A percentile compares a stretch with the other conserved stretches of the same genome.
These are phyloP conservation scores for Fusarium sp. DNA, from an alignment of 2,329 filamentous ascomycete genomes.

Conservation along the genomic window DNA sequence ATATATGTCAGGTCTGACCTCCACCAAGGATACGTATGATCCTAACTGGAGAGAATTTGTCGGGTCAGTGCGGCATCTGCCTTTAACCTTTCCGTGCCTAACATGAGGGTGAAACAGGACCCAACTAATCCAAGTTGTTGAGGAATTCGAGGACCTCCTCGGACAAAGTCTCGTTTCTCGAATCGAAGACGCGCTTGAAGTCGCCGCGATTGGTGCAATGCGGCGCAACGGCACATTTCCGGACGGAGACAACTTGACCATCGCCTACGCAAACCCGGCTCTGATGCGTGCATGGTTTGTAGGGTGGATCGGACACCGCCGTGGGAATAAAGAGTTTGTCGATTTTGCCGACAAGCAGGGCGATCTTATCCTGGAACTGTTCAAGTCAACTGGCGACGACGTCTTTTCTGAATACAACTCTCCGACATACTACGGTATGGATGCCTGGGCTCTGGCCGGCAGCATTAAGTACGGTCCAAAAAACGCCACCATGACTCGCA, in stretches of 20 bases:
- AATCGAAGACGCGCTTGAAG: constrained; percentile 56
- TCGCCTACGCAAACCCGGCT: constrained; percentile 59
- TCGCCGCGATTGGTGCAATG: constrained; percentile 57
- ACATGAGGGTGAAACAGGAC: constrained; percentile 37
- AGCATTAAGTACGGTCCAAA: constrained; percentile 55
- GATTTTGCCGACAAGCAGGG: constrained; percentile 57
- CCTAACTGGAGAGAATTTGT: constrained; percentile 59
- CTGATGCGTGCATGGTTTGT: constrained; percentile 59
- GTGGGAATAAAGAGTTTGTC: constrained; percentile 55
- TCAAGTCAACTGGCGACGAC: constrained; percentile 50
- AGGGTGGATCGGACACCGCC: constrained; percentile 59
- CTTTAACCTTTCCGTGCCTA: not conserved
- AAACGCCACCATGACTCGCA: constrained; percentile 22
- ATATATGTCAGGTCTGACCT: not conserved
- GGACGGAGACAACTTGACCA: constrained; percentile 54
- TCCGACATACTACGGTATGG: constrained; percentile 60
- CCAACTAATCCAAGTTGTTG: constrained; percentile 55
- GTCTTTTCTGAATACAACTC: constrained; percentile 58
- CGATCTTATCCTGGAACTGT: constrained; percentile 49
- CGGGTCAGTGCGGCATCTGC: constrained; percentile 39
- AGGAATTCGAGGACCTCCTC: constrained; percentile 53
- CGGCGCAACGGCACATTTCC: constrained; percentile 59
- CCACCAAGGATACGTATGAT: constrained; percentile 35
- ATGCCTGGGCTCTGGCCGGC: constrained; percentile 58
- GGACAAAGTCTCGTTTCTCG: constrained; percentile 50